These are phyloP conservation scores for Zostera marina DNA, from an alignment of 116 monocot genomes.

Conservation along the genomic window DNA sequence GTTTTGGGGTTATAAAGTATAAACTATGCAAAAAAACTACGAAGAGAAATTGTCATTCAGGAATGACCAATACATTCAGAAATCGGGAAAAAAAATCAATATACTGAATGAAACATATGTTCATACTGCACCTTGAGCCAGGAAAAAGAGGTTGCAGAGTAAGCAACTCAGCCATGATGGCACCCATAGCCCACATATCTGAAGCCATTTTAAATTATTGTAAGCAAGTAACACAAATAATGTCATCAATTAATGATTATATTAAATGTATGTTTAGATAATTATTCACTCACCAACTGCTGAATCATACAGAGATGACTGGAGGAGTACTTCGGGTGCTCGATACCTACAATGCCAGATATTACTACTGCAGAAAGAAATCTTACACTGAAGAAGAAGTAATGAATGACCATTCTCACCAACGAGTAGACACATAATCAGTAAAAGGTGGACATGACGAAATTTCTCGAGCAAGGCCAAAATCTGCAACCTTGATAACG, in stretches of 20 bases:
- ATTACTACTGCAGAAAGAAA: background rate
- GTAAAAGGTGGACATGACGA: constrained; percentile 80
- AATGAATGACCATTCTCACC: constrained; percentile 20
- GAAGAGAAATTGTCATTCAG: background rate
- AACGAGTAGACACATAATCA: constrained; percentile 98
- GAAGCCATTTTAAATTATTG: background rate
- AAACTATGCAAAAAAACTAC: background rate
- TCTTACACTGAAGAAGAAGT: background rate
- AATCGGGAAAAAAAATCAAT: background rate
- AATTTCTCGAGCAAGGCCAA: constrained; percentile 96
- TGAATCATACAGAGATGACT: constrained; percentile 56
- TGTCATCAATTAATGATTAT: background rate
- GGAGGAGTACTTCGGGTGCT: constrained; percentile 94
- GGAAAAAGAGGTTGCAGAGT: constrained; percentile 87
- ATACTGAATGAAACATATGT: background rate
- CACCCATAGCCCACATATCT: constrained; percentile 59
- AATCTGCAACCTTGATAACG: constrained; percentile 86
- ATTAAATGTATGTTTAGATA: background rate
- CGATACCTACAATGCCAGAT: constrained; percentile 33
- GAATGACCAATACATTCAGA: too few species aligned
- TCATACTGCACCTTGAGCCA: constrained; percentile 38
- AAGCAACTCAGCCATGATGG: constrained; percentile 82
- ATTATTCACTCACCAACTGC: constrained; percentile 67
- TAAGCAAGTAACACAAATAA: background rate
- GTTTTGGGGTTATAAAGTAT: too few species aligned